These are phyloP conservation scores for Coemansia sp. DNA, from an alignment of 192 early-diverging fungal genomes.

Conservation along the genomic window DNA sequence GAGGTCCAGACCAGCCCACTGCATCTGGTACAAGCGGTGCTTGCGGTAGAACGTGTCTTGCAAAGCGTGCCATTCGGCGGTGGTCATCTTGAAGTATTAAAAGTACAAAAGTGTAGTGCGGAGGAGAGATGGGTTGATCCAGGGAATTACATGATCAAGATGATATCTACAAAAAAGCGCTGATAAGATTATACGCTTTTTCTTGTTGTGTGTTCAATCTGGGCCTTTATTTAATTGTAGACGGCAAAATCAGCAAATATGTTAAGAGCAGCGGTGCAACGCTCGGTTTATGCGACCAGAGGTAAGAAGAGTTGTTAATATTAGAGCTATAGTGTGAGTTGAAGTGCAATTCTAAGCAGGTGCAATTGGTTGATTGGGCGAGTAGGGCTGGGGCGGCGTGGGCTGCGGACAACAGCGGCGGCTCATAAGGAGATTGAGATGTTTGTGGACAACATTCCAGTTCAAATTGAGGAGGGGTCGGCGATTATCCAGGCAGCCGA, in stretches of 20 bases:
- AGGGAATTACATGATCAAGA: constrained; percentile 3
- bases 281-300: constrained; percentile 8
- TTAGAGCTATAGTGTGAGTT: not conserved
- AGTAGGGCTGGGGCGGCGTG: constrained; percentile 11
- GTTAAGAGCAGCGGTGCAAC: constrained; percentile 8
- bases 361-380: not conserved
- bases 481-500: constrained; percentile 98
- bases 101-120: not conserved
- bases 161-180: constrained; percentile 5
- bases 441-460: constrained; percentile 88
- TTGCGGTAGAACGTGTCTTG: constrained; percentile 58
- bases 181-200: not conserved
- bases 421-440: constrained; percentile 70
- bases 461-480: constrained; percentile 87
- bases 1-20: constrained; percentile 88
- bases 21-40: constrained; percentile 82
- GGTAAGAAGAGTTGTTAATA: not conserved
- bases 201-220: constrained; percentile 1
- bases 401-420: constrained; percentile 10
- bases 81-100: constrained; percentile 10
- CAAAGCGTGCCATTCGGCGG: constrained; percentile 47
- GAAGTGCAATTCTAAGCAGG: not conserved
- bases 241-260: constrained; percentile 9
- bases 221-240: not conserved
- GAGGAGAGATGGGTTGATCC: not conserved